A percentile compares a stretch with the other conserved stretches of the same genome.
These are phyloP conservation scores for Asterella californica DNA, from an alignment of 225 moss, liverwort and hornwort species.

Conservation along the genomic window DNA sequence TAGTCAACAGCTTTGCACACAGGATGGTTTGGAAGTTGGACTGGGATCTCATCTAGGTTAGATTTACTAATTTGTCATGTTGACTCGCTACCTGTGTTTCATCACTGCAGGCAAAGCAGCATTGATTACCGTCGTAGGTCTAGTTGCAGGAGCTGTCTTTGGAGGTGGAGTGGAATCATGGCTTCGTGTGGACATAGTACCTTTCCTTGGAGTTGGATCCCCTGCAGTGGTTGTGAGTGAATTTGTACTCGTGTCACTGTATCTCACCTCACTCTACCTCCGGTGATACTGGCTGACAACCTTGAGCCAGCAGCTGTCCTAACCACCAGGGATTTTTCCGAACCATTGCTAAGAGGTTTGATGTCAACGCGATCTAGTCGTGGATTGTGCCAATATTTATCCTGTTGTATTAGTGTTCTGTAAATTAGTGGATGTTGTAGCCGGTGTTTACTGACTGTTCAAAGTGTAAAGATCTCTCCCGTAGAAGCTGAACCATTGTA, in stretches of 20 bases:
- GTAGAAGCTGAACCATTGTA: conserved; percentile 8
- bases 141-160: conserved; percentile 73
- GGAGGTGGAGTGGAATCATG: conserved; percentile 82
- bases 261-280: conserved; percentile 75
- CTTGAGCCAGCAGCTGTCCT: background rate
- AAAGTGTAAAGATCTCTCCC: conserved; percentile 16
- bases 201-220: conserved; percentile 71
- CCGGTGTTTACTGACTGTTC: background rate
- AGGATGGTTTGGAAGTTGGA: no score
- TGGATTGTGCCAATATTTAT: background rate
- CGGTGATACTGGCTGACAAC: conserved; percentile 40
- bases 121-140: conserved; percentile 62
- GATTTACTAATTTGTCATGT: background rate
- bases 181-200: conserved; percentile 85
- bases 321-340: background rate
- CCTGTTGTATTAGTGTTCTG: conserved; percentile 11
- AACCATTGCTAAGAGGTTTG: background rate
- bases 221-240: conserved; percentile 80
- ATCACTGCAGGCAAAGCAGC: conserved; percentile 66
- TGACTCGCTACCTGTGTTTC: background rate
- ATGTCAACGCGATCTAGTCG: background rate
- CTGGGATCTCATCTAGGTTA: no score
- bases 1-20: no score
- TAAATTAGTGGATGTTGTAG: conserved; percentile 22
- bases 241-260: conserved; percentile 75